phyloP scores from a whole-genome alignment of 2,329 filamentous ascomycete genomes.

The Diplodia sapinea region DNA sequence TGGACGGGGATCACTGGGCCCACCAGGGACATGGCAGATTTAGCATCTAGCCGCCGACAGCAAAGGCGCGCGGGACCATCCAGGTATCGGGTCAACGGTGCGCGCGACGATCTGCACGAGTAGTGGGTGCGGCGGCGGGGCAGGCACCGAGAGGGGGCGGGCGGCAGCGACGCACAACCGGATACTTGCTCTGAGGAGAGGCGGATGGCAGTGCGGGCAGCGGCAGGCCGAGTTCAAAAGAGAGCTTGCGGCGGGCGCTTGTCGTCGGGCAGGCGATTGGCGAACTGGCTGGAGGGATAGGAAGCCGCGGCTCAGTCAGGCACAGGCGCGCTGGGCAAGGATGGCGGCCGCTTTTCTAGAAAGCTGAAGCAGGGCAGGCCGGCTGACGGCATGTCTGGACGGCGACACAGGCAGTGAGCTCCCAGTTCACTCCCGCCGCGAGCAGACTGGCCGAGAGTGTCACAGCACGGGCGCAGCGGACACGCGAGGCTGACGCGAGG shows the following conservation, averaged over 20 bases:
- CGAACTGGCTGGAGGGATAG: conserved; percentile 6
- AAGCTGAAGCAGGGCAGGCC: conserved; percentile 8
- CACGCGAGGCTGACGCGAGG: conserved; percentile 28
- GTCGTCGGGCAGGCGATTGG: conserved; percentile 18
- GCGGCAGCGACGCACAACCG: conserved; percentile 7
- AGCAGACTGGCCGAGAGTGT: conserved; percentile 25
- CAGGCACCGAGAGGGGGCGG: conserved; percentile 4
- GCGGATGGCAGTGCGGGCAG: not conserved
- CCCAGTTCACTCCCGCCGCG: conserved; percentile 5
- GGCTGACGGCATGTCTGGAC: conserved; percentile 7
- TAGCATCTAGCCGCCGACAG: conserved; percentile 25
- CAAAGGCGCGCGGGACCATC: conserved; percentile 13
- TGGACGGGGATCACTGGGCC: conserved; percentile 18
- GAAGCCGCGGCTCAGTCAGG: conserved; percentile 24
- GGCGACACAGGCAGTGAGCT: conserved; percentile 16
- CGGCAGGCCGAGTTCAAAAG: conserved; percentile 16
- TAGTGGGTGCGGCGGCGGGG: conserved; percentile 9
- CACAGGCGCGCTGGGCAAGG: conserved; percentile 25
- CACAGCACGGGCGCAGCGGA: conserved; percentile 26
- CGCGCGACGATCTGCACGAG: conserved; percentile 23
- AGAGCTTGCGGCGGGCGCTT: conserved; percentile 11
- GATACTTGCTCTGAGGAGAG: not conserved
- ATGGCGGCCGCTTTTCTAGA: conserved; percentile 26
- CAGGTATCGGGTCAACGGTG: conserved; percentile 11
- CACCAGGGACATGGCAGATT: conserved; percentile 19